A percentile compares a stretch with the other conserved stretches of the same genome.
Conservation (phyloP, 164 flowering plant genomes). For the Vitis amurensis region DNA sequence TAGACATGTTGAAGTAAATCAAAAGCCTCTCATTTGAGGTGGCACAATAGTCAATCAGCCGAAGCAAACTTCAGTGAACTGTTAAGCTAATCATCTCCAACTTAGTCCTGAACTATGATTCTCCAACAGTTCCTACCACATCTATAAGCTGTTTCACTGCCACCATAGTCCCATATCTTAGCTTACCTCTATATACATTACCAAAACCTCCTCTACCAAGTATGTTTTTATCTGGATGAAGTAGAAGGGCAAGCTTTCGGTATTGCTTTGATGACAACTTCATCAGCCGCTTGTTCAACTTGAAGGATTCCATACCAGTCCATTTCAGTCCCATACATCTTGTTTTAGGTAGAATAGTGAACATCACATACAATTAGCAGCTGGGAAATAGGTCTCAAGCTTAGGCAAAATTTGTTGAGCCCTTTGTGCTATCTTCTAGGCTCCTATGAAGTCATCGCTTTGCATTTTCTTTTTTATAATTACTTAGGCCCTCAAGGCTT, state of each 20-base stretch:
- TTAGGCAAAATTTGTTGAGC: constrained; percentile 46
- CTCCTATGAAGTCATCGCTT: constrained; percentile 40
- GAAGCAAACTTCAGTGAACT: constrained; percentile 76
- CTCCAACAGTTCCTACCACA: constrained; percentile 61
- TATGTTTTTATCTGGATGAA: constrained; percentile 74
- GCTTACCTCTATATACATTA: constrained; percentile 77
- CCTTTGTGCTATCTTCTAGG: constrained; percentile 33
- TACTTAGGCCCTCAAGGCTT: constrained; percentile 48
- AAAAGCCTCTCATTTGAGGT: constrained; percentile 70
- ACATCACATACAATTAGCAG: constrained; percentile 48
- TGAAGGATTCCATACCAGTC: constrained; percentile 61
- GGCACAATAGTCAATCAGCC: constrained; percentile 76
- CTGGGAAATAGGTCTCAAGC: constrained; percentile 40
- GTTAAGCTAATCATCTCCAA: constrained; percentile 92
- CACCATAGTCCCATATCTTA: constrained; percentile 67
- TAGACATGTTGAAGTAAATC: constrained; percentile 89
- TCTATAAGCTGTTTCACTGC: constrained; percentile 88
- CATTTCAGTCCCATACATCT: constrained; percentile 28
- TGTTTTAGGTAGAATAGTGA: constrained; percentile 43
- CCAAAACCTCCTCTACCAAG: constrained; percentile 94
- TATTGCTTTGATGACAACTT: constrained; percentile 42
- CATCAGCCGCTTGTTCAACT: constrained; percentile 40
- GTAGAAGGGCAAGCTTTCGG: constrained; percentile 44
- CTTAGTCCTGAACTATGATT: constrained; percentile 76
- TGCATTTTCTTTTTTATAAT: constrained; percentile 45